Base-by-base conservation (phyloP, 768 basidiomycete genomes). In the Coprinellus micaceus region DNA sequence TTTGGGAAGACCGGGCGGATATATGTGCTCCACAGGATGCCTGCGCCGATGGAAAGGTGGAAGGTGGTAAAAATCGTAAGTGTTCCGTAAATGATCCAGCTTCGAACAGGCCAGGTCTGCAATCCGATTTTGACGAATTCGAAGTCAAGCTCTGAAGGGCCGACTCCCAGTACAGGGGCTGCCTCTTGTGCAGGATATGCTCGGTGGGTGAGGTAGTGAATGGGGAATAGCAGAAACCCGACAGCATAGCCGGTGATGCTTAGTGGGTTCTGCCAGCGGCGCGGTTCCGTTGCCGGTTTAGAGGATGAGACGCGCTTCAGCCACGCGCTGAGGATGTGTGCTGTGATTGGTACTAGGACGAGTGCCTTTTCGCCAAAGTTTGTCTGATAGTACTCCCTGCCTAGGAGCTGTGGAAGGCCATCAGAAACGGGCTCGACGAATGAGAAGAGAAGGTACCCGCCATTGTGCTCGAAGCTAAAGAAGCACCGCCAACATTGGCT, bases 381-480 rank as follows among this genome's bases (percentile, higher is more conserved):
- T 0, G 86, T 88, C 66, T 94, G 90, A 68, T 95, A 94, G 70
- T 91, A 92, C 70, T 92, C 91, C 52, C 91, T 74, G 10, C 91
- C 89, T 12, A 95, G 75, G 43, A 94, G 74, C 90, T 94, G 36
- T 29, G n/a, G 51, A 52, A 6, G n/a, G 10, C 13, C 21, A 25
- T 29, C 46, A 45, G 15, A n/a, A 28, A 28, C 10, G 17, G n/a
- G 7, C 13, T 54, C 22, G 41, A 44, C 12, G 19, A 21, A 26
- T 25, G 22, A 44, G 41, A 47, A 7, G 10, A 21, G 19, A n/a
- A 22, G 29, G 10, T 3, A 70, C 83, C 56, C 57, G 90, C 92
- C 89, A 94, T 86, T 45, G 83, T 80, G 64, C 82, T 82, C 3
- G 89, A 91, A 7, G 91, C 78, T 15, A 84, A 65, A 10, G 72